Base-by-base conservation (phyloP, 139 green algal genomes). In the Asterochloris sp. region DNA sequence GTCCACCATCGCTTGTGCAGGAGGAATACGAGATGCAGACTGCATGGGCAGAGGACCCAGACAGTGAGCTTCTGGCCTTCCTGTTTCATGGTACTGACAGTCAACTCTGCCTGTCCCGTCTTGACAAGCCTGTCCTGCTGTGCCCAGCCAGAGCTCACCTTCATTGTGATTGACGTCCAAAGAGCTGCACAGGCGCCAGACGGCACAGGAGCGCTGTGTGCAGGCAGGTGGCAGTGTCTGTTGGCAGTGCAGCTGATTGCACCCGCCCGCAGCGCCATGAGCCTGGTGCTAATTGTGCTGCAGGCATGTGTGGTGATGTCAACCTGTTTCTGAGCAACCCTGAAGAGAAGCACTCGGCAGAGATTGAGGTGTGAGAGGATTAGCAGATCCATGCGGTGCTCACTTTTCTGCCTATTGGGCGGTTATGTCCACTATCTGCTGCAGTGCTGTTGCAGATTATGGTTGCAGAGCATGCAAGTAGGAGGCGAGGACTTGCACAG, bases 1-100 rank as follows among this genome's bases (percentile, higher is more conserved):
- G 14, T n/a, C 11, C 9, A 0, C 60, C 54, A 21, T 27, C n/a
- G 68, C 21, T 21, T 26, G 11, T 93, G 69, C 87, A 94, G 62
- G 91, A 96, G 76, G 94, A 97, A 82, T 94, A 95, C 74, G 85
- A 84, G 0, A 97, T 97, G 94, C 93, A 97, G 86, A 61, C 83
- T 8, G 85, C 77, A 17, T 97, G 94, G 94, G 60, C 47, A 29
- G 87, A 93, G 0, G 94, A 97, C 69, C 76, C 85, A 9, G 83
- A 95, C 73, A 97, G 83, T 89, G 62, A 84, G 88, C 54, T 21
- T 29, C 14, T 16, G 21, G 0, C 10, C 13, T 28, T 15, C 12
- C 12, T 54, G 38, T 6, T 54, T 54, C 38, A 54, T 54, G 38
- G 38, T 54, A 10, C 6, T 54, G 38, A 54, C 38, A 54, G 38